Evolutionary conservation across 108 stramenopile species (phyloP), one percentile per base, ranked within the genome.

Genomic region (Fistulifera pelliculosa): DNA sequence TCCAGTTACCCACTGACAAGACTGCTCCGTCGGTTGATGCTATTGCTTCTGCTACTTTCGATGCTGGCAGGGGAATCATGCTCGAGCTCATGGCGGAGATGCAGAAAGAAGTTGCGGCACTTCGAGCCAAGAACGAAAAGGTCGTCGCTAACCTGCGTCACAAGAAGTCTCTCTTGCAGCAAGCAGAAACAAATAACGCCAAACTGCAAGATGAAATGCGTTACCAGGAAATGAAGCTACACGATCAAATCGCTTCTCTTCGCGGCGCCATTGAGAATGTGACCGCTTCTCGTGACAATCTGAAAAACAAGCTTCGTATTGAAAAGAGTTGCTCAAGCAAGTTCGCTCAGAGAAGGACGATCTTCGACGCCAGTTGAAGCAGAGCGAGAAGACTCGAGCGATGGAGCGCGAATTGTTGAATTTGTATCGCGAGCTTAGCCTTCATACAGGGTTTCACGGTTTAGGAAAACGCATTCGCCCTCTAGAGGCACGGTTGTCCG

Each of bases 391-490:
- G 3, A 7, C 3, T 3, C 3, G 39, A 17, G 41, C 23, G 17
- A 15, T 43, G 56, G 56, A 57, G 35, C 43, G 6, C 22, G 42
- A 57, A 14, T 57, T 57, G 43, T 41, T 57, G 41, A 21, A 45
- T 19, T 22, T 42, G 11, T 57, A 57, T 26, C 56, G 56, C 6
- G 21, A 27, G 21, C 26, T 57, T 27, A 23, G 23, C 21, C 6
- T 10, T 23, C 56, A 57, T 27, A 57, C 42, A 4, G 56, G 56
- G n/a, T 57, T 42, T 41, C 22, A 27, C 39, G 16, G 27, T 15
- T 57, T 44, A 41, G 56, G 56, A 7, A 57, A 57, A 18, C 25
- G 16, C 14, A 57, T 57, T 43, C 56, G 56, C 39, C 1, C 1
- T 2, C 21, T 45, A 22, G 56, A 57, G 43, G 22, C 38, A 3